phyloP scores from a whole-genome alignment of 2,329 filamentous ascomycete species.

The Penicillium glabrum region DNA sequence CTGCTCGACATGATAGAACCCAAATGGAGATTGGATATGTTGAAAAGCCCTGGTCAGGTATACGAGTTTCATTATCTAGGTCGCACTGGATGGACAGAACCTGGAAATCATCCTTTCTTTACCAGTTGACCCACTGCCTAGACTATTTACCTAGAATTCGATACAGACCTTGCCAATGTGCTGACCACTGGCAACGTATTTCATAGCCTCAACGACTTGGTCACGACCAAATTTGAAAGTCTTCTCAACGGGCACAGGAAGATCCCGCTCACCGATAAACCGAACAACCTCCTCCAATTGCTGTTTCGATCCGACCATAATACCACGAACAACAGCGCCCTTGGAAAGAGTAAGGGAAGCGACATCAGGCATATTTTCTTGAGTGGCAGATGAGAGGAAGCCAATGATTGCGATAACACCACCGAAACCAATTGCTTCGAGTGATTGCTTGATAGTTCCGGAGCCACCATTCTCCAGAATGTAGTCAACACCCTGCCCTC shows the following conservation, averaged over 20 bases:
- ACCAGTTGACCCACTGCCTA: too few relatives aligned
- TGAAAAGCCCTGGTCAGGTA: too few relatives aligned
- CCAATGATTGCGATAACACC: conserved; percentile 8
- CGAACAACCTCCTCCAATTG: conserved; percentile 35
- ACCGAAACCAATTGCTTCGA: conserved; percentile 5
- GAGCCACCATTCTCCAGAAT: neutral
- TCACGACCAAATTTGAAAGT: conserved; percentile 33
- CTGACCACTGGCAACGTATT: conserved; percentile 22
- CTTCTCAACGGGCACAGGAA: conserved; percentile 35
- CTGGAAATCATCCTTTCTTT: too few relatives aligned
- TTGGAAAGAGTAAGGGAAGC: conserved; percentile 19
- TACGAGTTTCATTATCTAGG: too few relatives aligned
- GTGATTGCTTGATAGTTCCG: conserved; percentile 38
- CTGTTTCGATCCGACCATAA: conserved; percentile 36
- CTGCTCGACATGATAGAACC: too few relatives aligned
- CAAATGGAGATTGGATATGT: too few relatives aligned
- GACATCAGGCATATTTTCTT: conserved; percentile 8
- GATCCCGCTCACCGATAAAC: conserved; percentile 27
- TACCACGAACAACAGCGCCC: conserved; percentile 35
- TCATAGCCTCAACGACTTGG: conserved; percentile 22
- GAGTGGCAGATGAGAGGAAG: conserved; percentile 4
- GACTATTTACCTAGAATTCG: neutral
- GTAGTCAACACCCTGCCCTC: conserved; percentile 33
- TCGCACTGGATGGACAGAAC: too few relatives aligned
- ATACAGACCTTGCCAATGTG: conserved; percentile 42